phyloP scores from a whole-genome alignment of 2,329 filamentous ascomycete genomes.

The Alternaria postmessia region DNA sequence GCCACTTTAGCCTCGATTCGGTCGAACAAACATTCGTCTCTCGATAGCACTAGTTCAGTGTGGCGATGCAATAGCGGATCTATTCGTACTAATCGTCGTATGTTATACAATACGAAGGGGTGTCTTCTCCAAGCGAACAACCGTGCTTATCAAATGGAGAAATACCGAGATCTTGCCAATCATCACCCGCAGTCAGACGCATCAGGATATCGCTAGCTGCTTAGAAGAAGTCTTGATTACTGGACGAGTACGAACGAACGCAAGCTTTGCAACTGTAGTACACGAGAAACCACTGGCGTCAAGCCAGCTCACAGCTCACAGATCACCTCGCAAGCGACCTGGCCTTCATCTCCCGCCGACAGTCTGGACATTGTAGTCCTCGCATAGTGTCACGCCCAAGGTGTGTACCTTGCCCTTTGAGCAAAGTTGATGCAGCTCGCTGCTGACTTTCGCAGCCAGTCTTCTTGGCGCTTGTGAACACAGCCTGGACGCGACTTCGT shows the following conservation, averaged over 20 bases:
- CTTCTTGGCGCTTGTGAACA: background rate
- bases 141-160: background rate
- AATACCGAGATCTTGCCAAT: background rate
- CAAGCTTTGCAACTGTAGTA: background rate
- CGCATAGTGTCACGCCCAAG: background rate
- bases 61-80: background rate
- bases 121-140: background rate
- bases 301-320: background rate
- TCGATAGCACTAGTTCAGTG: too few relatives aligned
- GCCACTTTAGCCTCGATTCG: too few relatives aligned
- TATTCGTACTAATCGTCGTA: background rate
- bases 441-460: too few relatives aligned
- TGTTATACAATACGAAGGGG: background rate
- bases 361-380: background rate
- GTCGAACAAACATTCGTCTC: too few relatives aligned
- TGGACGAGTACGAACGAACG: background rate
- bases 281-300: background rate
- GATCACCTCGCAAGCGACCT: background rate
- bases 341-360: background rate
- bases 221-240: background rate
- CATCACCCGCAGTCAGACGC: background rate
- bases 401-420: background rate
- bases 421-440: background rate
- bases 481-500: background rate
- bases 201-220: background rate